Evolutionary conservation across 106 monocot genomes (phyloP), one percentile per base, ranked within the genome.

Genomic region (Alisma plantagoaquatica): DNA sequence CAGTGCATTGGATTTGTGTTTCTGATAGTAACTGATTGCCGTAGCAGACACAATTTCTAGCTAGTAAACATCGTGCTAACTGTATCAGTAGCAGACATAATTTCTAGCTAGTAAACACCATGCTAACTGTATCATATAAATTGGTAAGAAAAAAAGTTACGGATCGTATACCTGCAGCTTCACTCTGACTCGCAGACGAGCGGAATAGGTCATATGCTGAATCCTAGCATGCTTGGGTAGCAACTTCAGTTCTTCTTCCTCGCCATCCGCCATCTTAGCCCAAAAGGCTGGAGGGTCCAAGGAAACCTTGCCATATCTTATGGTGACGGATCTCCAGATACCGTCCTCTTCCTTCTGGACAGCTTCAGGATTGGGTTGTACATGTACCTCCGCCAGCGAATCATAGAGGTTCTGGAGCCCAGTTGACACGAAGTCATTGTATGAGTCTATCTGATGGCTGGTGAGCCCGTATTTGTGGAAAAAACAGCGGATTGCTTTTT

Each of bases 141-240:
- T n/a, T n/a, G n/a, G 14, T 38, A 6, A 38, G 35, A 38, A 38
- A 6, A 14, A 38, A 38, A 38, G 14, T 7, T 38, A 14, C 35
- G 14, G 14, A 6, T 38, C 9, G 14, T 6, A 45, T 28, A 89
- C 96, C 89, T 96, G 77, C 29, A 96, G 64, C 29, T 58, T 81
- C 4, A 89, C 71, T 74, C 76, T 64, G 17, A 84, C 79, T 64
- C 68, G 70, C 72, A 98, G 55, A 18, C 64, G 73, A 10, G 84
- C 59, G 22, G 89, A 77, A 51, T 98, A 98, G 0, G 78, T 90
- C 89, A 98, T 84, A 49, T 82, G 85, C 27, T 98, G 96, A 6
- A 98, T 73, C 2, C 96, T 65, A 20, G 96, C 89, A 76, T 98
- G 84, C 41, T 56, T 90, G 5, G 96, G 96, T 27, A 73, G 44